These are phyloP conservation scores for Plectosphaerella plurivora DNA, from an alignment of 2,329 filamentous ascomycete genomes.

Conservation along the genomic window DNA sequence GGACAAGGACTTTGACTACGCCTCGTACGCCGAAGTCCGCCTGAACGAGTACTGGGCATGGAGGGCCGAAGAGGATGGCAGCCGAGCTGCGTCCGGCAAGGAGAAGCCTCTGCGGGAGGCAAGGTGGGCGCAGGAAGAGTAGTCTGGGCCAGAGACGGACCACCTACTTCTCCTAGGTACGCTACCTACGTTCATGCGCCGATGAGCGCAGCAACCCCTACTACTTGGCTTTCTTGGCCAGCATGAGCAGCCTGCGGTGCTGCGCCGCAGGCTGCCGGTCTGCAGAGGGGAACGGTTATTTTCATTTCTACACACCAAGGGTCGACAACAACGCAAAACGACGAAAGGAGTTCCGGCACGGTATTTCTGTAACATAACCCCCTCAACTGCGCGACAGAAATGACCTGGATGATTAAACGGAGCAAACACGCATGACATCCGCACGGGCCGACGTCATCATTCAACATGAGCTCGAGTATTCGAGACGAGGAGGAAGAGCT, in stretches of 20 bases:
- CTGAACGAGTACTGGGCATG: constrained; percentile 91
- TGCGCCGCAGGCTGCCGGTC: not conserved
- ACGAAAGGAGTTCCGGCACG: constrained; percentile 7
- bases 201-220: not conserved
- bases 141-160: not conserved
- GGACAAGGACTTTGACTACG: constrained; percentile 95
- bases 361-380: constrained; percentile 11
- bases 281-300: not conserved
- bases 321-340: not conserved
- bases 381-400: constrained; percentile 15
- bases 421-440: constrained; percentile 12
- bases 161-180: not conserved
- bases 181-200: not conserved
- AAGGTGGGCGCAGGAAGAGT: constrained; percentile 64
- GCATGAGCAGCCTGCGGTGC: not conserved
- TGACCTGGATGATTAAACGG: constrained; percentile 10
- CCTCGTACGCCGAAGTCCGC: constrained; percentile 79
- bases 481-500: constrained; percentile 1
- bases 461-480: constrained; percentile 27
- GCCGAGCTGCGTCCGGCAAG: constrained; percentile 43
- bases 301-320: not conserved
- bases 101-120: constrained; percentile 71
- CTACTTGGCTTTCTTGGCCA: not conserved
- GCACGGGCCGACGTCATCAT: constrained; percentile 18
- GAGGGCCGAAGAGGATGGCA: constrained; percentile 70